Evolutionary conservation across 1,284 basidiomycete species (phyloP).

Genomic region (Malassezia pachydermatis): DNA sequence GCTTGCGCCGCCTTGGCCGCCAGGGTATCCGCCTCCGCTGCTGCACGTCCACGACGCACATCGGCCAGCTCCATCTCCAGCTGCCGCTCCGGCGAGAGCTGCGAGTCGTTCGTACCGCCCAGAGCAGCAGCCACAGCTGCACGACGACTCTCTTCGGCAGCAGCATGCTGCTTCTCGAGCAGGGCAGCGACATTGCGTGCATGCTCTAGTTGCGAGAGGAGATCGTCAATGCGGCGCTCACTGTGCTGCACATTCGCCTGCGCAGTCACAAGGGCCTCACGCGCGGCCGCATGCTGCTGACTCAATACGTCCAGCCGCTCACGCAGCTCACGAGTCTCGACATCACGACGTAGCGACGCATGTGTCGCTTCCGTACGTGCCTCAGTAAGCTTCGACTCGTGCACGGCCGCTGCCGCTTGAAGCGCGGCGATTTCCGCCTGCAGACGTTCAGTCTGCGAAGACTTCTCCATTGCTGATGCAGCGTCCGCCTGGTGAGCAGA

Average conservation of each 20-base stretch:
- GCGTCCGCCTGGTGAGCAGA: conserved; percentile 57
- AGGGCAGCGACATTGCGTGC: conserved; percentile 73
- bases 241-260: conserved; percentile 71
- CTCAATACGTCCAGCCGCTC: conserved; percentile 63
- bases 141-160: conserved; percentile 9
- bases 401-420: conserved; percentile 50
- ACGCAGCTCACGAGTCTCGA: conserved; percentile 68
- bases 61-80: conserved; percentile 69
- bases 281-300: conserved; percentile 60
- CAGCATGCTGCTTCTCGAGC: conserved; percentile 55
- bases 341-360: conserved; percentile 61
- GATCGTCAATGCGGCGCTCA: conserved; percentile 63
- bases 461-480: conserved; percentile 66
- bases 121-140: conserved; percentile 41
- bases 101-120: conserved; percentile 1
- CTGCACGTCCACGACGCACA: conserved; percentile 43
- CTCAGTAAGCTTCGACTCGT: conserved; percentile 51
- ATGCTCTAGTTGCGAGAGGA: conserved; percentile 62
- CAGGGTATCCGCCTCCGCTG: conserved; percentile 25
- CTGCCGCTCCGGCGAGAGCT: conserved; percentile 61
- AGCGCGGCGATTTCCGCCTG: conserved; percentile 65
- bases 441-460: conserved; percentile 58
- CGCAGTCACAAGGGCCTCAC: conserved; percentile 63
- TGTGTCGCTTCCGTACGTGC: conserved; percentile 34
- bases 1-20: conserved; percentile 43